Conservation (phyloP, 192 early-diverging fungal genomes). For the Rhizophlyctis rosea region DNA sequence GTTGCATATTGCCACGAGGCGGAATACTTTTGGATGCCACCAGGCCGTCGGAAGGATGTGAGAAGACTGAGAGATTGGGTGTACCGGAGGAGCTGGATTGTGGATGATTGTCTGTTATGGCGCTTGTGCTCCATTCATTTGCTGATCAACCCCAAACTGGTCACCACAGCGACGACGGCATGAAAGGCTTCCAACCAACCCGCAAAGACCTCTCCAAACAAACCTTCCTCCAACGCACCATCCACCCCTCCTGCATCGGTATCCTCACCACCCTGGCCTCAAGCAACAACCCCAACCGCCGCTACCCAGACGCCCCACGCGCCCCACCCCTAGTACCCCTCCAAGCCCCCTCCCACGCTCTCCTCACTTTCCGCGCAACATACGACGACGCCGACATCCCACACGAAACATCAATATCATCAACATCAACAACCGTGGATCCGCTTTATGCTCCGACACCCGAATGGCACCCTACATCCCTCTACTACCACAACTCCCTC, state of each 20-base stretch:
- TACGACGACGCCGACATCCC: conserved; percentile 7
- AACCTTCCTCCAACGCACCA: conserved; percentile 16
- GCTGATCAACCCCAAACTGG: no score
- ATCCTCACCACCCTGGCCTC: conserved; percentile 17
- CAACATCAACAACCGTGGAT: neutral
- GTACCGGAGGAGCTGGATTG: no score
- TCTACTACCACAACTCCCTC: conserved; percentile 18
- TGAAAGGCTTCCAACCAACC: conserved; percentile 22
- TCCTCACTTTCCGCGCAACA: conserved; percentile 16
- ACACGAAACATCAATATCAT: conserved; percentile 12
- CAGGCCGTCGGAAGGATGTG: no score
- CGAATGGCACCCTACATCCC: neutral
- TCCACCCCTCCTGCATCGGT: conserved; percentile 19
- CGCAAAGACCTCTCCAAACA: conserved; percentile 23
- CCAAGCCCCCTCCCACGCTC: conserved; percentile 12
- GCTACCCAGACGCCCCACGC: conserved; percentile 12
- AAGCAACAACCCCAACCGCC: conserved; percentile 26
- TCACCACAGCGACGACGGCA: conserved; percentile 16
- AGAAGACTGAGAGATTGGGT: no score
- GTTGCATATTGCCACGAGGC: no score
- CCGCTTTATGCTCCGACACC: neutral
- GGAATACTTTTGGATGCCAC: no score
- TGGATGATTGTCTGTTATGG: no score
- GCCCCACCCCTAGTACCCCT: conserved; percentile 7
- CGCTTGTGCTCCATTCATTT: no score